phyloP scores from a whole-genome alignment of 805 yeast genomes.

The Jamesozyma lodderae region DNA sequence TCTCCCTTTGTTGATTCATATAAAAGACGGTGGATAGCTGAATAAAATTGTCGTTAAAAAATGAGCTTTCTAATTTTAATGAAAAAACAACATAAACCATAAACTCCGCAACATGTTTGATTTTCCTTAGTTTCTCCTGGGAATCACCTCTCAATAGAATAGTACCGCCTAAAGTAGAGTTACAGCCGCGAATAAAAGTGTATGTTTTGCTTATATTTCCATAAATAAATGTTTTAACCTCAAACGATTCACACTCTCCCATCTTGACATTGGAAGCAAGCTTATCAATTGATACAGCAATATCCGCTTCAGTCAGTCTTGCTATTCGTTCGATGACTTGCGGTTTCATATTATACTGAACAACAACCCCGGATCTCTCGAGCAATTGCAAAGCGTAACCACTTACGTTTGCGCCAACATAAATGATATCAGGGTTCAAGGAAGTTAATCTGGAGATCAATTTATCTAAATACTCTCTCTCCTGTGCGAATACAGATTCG shows the following conservation, averaged over 20 bases:
- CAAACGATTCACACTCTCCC: constrained; percentile 68
- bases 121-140: constrained; percentile 47
- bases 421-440: constrained; percentile 66
- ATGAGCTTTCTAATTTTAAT: constrained; percentile 66
- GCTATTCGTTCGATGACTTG: constrained; percentile 74
- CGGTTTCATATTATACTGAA: constrained; percentile 70
- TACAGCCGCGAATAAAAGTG: constrained; percentile 72
- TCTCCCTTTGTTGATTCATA: constrained; percentile 13
- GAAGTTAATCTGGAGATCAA: constrained; percentile 70
- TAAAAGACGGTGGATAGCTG: constrained; percentile 37
- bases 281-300: constrained; percentile 78
- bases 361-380: constrained; percentile 69
- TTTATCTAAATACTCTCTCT: constrained; percentile 72
- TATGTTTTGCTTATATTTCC: constrained; percentile 56
- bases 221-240: constrained; percentile 55
- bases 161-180: constrained; percentile 68
- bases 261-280: constrained; percentile 61
- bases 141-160: constrained; percentile 77
- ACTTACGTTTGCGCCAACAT: constrained; percentile 71
- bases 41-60: constrained; percentile 62
- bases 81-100: constrained; percentile 74
- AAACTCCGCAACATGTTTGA: constrained; percentile 74
- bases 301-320: constrained; percentile 71
- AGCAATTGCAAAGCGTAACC: constrained; percentile 71
- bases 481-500: constrained; percentile 80